Conservation (phyloP, 1,284 basidiomycete species). For the Cystobasidium pallidum region DNA sequence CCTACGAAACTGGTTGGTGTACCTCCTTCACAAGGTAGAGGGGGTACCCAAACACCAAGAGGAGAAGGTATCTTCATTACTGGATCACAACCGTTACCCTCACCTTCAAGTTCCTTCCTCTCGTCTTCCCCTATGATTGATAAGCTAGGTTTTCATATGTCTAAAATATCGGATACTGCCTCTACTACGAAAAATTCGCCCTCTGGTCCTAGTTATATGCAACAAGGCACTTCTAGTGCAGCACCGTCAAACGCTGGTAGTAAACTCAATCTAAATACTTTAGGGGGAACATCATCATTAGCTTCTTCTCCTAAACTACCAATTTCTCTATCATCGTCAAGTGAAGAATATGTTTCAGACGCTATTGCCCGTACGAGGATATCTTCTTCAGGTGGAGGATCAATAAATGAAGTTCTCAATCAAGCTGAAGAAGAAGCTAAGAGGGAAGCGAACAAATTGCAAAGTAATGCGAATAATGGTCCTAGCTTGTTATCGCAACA, state of each 20-base stretch:
- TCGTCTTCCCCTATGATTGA: slow-evolving; percentile 80
- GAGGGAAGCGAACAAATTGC: slow-evolving; percentile 19
- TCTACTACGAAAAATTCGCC: slow-evolving; percentile 21
- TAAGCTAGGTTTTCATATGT: slow-evolving; percentile 91
- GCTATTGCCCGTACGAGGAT: slow-evolving; percentile 37
- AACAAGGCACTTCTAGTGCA: slow-evolving; percentile 5
- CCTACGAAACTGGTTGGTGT: slow-evolving; percentile 86
- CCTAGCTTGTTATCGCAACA: slow-evolving; percentile 57
- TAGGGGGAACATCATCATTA: slow-evolving; percentile 12
- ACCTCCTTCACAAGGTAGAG: slow-evolving; percentile 88
- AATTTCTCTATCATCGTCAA: slow-evolving; percentile 22
- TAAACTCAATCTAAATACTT: neutral
- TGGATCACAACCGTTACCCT: slow-evolving; percentile 86
- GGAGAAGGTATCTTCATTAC: slow-evolving; percentile 88
- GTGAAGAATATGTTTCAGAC: slow-evolving; percentile 40
- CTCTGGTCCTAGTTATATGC: slow-evolving; percentile 18
- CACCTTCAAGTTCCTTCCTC: slow-evolving; percentile 69
- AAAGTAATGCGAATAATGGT: slow-evolving; percentile 41
- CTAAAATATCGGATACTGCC: slow-evolving; percentile 60
- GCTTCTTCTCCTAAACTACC: slow-evolving; percentile 14
- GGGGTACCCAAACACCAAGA: slow-evolving; percentile 95
- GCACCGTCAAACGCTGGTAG: slow-evolving; percentile 1
- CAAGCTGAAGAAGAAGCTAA: slow-evolving; percentile 26
- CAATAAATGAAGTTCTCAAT: slow-evolving; percentile 25
- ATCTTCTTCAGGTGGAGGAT: slow-evolving; percentile 19